Evolutionary conservation across 192 early-diverging fungal genomes (phyloP).

Genomic region (Hyaloraphidium curvatum): DNA sequence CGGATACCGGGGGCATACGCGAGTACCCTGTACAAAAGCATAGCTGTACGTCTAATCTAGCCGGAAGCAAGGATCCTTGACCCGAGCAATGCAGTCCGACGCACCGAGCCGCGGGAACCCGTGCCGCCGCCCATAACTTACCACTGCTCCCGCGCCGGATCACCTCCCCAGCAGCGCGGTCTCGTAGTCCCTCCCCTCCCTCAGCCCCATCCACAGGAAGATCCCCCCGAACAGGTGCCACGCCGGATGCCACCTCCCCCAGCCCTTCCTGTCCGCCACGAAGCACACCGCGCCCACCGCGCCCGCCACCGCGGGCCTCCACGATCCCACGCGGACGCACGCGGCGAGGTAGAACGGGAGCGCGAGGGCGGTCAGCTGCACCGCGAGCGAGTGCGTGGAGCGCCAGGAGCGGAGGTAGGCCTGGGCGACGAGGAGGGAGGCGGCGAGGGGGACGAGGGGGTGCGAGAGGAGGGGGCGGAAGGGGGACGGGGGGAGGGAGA

Average conservation of each 20-base stretch:
- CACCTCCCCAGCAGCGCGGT: too few species aligned
- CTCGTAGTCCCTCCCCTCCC: too few species aligned
- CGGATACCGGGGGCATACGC: too few species aligned
- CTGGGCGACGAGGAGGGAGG: slow-evolving; percentile 6
- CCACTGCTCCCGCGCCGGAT: too few species aligned
- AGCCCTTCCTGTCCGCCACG: slow-evolving; percentile 3
- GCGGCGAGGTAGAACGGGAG: slow-evolving; percentile 9
- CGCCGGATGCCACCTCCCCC: background rate
- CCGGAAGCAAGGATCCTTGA: too few species aligned
- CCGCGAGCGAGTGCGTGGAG: slow-evolving; percentile 15
- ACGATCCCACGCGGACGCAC: background rate
- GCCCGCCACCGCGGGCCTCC: background rate
- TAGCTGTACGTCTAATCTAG: too few species aligned
- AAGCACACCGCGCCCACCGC: background rate
- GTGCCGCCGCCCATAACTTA: too few species aligned
- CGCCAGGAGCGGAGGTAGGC: slow-evolving; percentile 16
- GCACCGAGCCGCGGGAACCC: too few species aligned
- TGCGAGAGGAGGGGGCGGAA: slow-evolving; percentile 9
- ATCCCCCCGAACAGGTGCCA: background rate
- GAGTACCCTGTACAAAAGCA: too few species aligned
- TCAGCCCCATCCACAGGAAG: too few species aligned
- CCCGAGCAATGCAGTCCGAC: too few species aligned
- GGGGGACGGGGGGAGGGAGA: slow-evolving; percentile 6
- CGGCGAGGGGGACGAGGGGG: slow-evolving; percentile 11
- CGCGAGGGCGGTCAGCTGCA: slow-evolving; percentile 16